These are phyloP conservation scores for sweet orange (Citrus sinensis) DNA, from an alignment of 345 rosid genomes.

Conservation along the genomic window DVS_A1.0 CM039163.1:48782501-48783000, in stretches of 20 bases:
- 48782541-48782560: slow-evolving; percentile 54
- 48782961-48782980: slow-evolving; percentile 93
- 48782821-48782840: slow-evolving; percentile 69
- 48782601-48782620: slow-evolving; percentile 74
- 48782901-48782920: slow-evolving; percentile 32
- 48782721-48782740: slow-evolving; percentile 95
- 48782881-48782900: background rate
- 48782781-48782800: slow-evolving; percentile 94
- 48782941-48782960: slow-evolving; percentile 91
- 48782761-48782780: slow-evolving; percentile 89
- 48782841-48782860: background rate
- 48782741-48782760: slow-evolving; percentile 98
- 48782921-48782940: slow-evolving; percentile 99
- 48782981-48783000: background rate
- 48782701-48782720: slow-evolving; percentile 78
- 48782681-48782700: slow-evolving; percentile 78
- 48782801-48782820: slow-evolving; percentile 81
- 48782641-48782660: slow-evolving; percentile 83
- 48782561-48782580: slow-evolving; percentile 70
- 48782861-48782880: background rate
- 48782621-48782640: slow-evolving; percentile 66
- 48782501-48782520: slow-evolving; percentile 72
- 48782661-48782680: slow-evolving; percentile 85
- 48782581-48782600: slow-evolving; percentile 81
- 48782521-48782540: slow-evolving; percentile 43